Evolutionary conservation across 1,284 basidiomycete species (phyloP), one percentile per base, ranked within the genome.

Genomic region (Ganoderma meredithae): DNA sequence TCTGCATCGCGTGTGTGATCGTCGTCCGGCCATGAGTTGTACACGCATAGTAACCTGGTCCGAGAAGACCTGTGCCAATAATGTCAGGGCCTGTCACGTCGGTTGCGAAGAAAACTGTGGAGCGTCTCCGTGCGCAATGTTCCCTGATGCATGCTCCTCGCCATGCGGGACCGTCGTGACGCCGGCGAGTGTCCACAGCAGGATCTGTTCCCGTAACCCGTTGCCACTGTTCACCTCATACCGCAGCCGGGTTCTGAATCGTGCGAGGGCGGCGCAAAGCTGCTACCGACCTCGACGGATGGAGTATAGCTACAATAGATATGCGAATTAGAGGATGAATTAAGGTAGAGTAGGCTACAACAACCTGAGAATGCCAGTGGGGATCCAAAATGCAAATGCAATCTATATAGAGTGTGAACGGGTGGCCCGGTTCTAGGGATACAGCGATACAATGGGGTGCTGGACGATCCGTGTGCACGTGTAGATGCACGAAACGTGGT

Each of bases 401-500:
- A 55, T 70, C 71, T 72, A 70, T 72, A 70, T 62, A 60, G 60
- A 60, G 60, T 52, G 68, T 27, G 59, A 53, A 63, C 33, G 59
- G 44, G 44, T 31, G 36, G 47, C 36, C 36, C 36, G 36, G 47
- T 52, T 60, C 72, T 75, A 75, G 63, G 53, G 71, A 69, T 73
- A 75, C 72, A 75, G 68, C 60, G 68, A 66, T 52, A 27, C 47
- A 69, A 53, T 63, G 63, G 49, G 62, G 60, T 49, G 56, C 49
- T 58, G 33, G 40, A 36, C 65, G 60, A 49, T 36, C 61, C 60
- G n/a, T 62, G 60, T 67, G 65, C 39, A 62, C 17, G 64, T 44
- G 59, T 60, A 61, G 55, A 55, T 64, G 58, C 65, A 56, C 43
- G 68, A 59, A 52, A 25, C 49, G 62, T 56, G 62, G 33, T 58